These are phyloP conservation scores for Vanderwaltozyma tropicalis DNA, from an alignment of 805 yeast genomes.

Conservation along the genomic window DNA sequence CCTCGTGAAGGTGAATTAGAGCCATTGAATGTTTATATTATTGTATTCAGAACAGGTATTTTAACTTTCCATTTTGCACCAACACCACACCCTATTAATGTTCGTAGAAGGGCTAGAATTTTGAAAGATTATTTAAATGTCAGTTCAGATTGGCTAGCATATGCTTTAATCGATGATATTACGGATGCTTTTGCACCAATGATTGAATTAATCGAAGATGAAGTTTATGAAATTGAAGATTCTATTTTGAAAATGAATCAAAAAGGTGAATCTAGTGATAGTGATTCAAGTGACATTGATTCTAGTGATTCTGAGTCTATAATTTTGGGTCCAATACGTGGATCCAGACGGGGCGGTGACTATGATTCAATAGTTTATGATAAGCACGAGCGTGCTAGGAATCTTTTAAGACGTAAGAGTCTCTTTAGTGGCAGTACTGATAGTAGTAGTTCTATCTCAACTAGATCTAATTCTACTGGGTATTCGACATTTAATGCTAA, in stretches of 20 bases:
- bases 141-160: slow-evolving; percentile 93
- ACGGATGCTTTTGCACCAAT: slow-evolving; percentile 97
- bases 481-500: slow-evolving; percentile 30
- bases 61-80: slow-evolving; percentile 89
- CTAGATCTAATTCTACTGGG: slow-evolving; percentile 24
- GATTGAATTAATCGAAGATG: slow-evolving; percentile 88
- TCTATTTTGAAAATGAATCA: slow-evolving; percentile 82
- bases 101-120: slow-evolving; percentile 82
- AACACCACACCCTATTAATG: slow-evolving; percentile 93
- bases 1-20: slow-evolving; percentile 50
- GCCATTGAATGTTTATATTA: slow-evolving; percentile 85
- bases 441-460: slow-evolving; percentile 5
- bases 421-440: slow-evolving; percentile 1
- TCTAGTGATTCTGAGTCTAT: slow-evolving; percentile 9
- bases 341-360: neutral
- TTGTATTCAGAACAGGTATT: slow-evolving; percentile 85
- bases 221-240: slow-evolving; percentile 90
- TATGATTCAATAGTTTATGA: slow-evolving; percentile 1
- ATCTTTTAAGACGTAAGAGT: slow-evolving; percentile 2
- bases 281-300: slow-evolving; percentile 19
- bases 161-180: slow-evolving; percentile 91
- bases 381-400: neutral
- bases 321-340: neutral
- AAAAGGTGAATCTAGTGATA: slow-evolving; percentile 37
- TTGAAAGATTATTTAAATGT: slow-evolving; percentile 82